phyloP scores from a whole-genome alignment of 192 early-diverging fungal species.

The Chytriomyces sp. region DNA sequence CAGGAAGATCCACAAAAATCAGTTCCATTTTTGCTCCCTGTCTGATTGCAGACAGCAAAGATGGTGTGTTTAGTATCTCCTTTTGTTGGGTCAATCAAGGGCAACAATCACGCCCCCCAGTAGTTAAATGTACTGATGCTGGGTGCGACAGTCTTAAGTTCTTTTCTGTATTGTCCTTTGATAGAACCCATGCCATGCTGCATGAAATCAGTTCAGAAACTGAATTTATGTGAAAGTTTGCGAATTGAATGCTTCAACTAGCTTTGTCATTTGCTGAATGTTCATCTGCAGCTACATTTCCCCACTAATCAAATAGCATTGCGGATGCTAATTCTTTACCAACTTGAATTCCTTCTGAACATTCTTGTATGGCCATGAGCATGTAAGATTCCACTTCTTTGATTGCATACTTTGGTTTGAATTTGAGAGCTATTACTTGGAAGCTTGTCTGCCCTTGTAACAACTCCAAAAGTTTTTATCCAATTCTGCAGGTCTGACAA shows the following conservation, averaged over 20 bases:
- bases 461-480: no score
- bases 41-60: constrained; percentile 16
- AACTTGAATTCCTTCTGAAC: no score
- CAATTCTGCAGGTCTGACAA: no score
- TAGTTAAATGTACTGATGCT: constrained; percentile 3
- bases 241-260: constrained; percentile 71
- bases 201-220: not conserved
- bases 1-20: constrained; percentile 21
- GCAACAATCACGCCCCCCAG: constrained; percentile 18
- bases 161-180: not conserved
- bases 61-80: not conserved
- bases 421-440: no score
- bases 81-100: not conserved
- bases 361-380: no score
- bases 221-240: constrained; percentile 53
- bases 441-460: no score
- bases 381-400: no score
- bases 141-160: not conserved
- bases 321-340: no score
- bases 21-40: constrained; percentile 18
- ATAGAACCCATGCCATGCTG: constrained; percentile 70
- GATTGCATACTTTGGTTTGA: no score
- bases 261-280: no score
- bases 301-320: no score
- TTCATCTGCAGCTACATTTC: no score